Percentiles rank a stretch among this genome's conserved stretches.
Conservation (phyloP, 371 early-diverging fungal genomes). For the Parasitella parasitica region DNA sequence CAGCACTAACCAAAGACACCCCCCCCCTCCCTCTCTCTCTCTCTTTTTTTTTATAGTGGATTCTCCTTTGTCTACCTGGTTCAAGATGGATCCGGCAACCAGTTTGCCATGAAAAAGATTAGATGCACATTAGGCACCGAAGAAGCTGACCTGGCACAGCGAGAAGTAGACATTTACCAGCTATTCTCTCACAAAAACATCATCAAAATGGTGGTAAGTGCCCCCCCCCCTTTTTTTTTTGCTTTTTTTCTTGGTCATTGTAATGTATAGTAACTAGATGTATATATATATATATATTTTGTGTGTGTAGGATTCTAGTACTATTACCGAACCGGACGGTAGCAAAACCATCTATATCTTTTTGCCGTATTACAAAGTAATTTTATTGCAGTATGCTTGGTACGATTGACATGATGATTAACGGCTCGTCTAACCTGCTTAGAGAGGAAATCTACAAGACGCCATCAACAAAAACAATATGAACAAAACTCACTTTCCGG, state of each 20-base stretch:
- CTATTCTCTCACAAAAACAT: constrained; percentile 62
- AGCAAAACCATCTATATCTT: constrained; percentile 66
- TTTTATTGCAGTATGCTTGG: not conserved
- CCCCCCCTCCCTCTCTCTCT: too few species aligned
- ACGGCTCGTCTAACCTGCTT: not conserved
- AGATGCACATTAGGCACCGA: constrained; percentile 64
- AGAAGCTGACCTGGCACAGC: constrained; percentile 52
- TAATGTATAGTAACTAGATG: too few species aligned
- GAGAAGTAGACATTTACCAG: constrained; percentile 63
- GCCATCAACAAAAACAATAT: constrained; percentile 46
- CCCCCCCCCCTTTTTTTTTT: too few species aligned
- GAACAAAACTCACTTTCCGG: constrained; percentile 46
- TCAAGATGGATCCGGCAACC: constrained; percentile 55
- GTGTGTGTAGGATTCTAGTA: constrained; percentile 29
- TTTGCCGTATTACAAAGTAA: constrained; percentile 62
- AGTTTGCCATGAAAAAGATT: constrained; percentile 72
- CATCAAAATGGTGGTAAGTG: constrained; percentile 62
- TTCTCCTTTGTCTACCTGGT: constrained; percentile 76
- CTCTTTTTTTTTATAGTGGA: too few species aligned
- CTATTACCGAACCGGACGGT: constrained; percentile 57
- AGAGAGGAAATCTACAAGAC: constrained; percentile 61
- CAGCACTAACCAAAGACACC: not conserved
- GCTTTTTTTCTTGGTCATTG: too few species aligned
- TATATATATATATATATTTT: too few species aligned
- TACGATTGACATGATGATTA: not conserved